phyloP scores from a whole-genome alignment of 2,329 filamentous ascomycete species.

The Beauveria scarabaeidicola region DNA sequence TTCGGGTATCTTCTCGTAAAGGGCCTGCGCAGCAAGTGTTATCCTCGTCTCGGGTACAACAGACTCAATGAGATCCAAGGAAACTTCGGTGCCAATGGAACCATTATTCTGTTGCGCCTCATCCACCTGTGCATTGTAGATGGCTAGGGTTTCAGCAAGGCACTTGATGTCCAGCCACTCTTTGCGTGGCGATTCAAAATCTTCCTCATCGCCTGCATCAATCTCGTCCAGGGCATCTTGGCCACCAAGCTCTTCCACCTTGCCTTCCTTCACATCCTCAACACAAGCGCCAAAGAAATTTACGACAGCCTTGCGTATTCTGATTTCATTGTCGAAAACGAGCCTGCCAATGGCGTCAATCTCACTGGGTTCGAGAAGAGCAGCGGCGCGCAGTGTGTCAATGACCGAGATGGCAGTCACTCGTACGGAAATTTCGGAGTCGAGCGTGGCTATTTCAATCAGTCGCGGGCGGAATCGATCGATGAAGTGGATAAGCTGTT shows the following conservation, averaged over 20 bases:
- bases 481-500: constrained; percentile 83
- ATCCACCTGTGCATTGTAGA: constrained; percentile 66
- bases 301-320: constrained; percentile 81
- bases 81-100: constrained; percentile 38
- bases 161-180: constrained; percentile 92
- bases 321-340: constrained; percentile 78
- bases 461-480: constrained; percentile 81
- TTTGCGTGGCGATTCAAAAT: constrained; percentile 65
- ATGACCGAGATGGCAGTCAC: constrained; percentile 74
- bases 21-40: constrained; percentile 72
- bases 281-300: constrained; percentile 86
- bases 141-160: constrained; percentile 71
- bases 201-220: constrained; percentile 61
- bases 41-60: constrained; percentile 70
- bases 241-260: constrained; percentile 77
- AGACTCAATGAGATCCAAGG: constrained; percentile 51
- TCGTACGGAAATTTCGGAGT: constrained; percentile 73
- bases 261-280: constrained; percentile 68
- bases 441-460: constrained; percentile 85
- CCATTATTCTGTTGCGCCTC: constrained; percentile 42
- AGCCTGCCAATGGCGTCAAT: constrained; percentile 81
- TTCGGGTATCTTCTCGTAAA: constrained; percentile 75
- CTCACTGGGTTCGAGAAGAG: constrained; percentile 83
- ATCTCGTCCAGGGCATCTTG: constrained; percentile 71
- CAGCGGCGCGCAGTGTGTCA: constrained; percentile 71